Conservation (phyloP, 2,329 filamentous ascomycete species). For the Hymenoscyphus occultus region DNA sequence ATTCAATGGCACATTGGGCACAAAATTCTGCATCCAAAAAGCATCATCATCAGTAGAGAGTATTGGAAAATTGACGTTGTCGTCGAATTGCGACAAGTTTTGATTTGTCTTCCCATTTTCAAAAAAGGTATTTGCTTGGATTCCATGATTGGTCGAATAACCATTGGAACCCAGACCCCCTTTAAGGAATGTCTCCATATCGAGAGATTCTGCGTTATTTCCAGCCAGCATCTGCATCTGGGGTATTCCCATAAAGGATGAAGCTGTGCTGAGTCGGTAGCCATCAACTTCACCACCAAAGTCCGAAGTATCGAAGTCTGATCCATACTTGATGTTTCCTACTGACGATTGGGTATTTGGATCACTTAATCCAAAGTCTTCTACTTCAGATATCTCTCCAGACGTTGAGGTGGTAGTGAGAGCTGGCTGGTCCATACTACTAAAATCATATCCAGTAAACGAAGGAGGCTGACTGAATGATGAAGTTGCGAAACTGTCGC, state of each 20-base stretch:
- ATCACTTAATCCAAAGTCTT: constrained; percentile 51
- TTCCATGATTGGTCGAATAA: constrained; percentile 20
- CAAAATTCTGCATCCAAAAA: constrained; percentile 43
- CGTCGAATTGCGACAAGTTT: constrained; percentile 39
- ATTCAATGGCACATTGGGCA: constrained; percentile 21
- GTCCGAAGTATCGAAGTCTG: constrained; percentile 40
- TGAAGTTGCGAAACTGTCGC: constrained; percentile 48
- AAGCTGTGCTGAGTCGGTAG: constrained; percentile 48
- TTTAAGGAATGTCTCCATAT: constrained; percentile 56
- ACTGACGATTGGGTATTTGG: constrained; percentile 37
- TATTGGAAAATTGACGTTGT: constrained; percentile 34
- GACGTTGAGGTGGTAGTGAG: constrained; percentile 60
- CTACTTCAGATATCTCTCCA: constrained; percentile 65
- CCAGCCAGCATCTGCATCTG: constrained; percentile 45
- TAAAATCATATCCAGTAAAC: constrained; percentile 53
- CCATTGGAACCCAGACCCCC: constrained; percentile 23
- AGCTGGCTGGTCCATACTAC: constrained; percentile 52
- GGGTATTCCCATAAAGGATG: constrained; percentile 47
- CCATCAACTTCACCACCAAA: constrained; percentile 44
- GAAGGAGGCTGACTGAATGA: constrained; percentile 54
- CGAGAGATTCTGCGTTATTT: constrained; percentile 49
- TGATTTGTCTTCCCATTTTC: constrained; percentile 44
- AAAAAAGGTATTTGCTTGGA: constrained; percentile 22
- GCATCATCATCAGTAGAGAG: constrained; percentile 45
- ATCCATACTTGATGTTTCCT: constrained; percentile 39